Conservation (phyloP, 2,329 filamentous ascomycete species). For the Aspergillus sp. region DNA sequence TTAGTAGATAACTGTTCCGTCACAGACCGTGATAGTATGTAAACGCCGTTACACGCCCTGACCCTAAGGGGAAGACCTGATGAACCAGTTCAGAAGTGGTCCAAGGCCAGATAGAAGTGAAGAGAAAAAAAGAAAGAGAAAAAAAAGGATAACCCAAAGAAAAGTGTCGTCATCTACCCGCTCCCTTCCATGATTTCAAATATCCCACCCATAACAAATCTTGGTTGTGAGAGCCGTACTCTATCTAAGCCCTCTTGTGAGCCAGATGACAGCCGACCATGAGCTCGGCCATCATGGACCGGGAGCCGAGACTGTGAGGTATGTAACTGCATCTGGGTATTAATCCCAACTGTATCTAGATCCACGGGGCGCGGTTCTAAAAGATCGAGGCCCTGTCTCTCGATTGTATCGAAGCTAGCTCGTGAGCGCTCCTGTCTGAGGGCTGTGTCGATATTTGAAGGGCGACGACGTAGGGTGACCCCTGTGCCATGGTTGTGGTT, state of each 20-base stretch:
- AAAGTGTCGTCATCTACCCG: slow-evolving; percentile 23
- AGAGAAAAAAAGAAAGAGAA: not conserved
- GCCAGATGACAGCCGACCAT: slow-evolving; percentile 9
- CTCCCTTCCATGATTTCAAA: slow-evolving; percentile 48
- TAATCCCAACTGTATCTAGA: slow-evolving; percentile 24
- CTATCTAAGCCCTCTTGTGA: slow-evolving; percentile 5
- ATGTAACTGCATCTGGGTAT: slow-evolving; percentile 23
- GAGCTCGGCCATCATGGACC: not conserved
- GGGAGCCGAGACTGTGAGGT: slow-evolving; percentile 8
- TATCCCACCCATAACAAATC: slow-evolving; percentile 49
- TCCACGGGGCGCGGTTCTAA: slow-evolving; percentile 46
- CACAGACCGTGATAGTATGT: too few species aligned
- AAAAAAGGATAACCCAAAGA: not conserved
- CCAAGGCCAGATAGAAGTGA: not conserved
- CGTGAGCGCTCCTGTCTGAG: slow-evolving; percentile 45
- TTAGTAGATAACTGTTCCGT: too few species aligned
- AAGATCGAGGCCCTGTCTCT: slow-evolving; percentile 42
- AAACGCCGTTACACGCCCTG: too few species aligned
- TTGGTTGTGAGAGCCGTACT: slow-evolving; percentile 26
- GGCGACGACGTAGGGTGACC: slow-evolving; percentile 40
- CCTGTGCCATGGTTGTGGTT: slow-evolving; percentile 31
- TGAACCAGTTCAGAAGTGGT: not conserved
- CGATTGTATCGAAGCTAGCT: slow-evolving; percentile 38
- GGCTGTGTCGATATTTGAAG: slow-evolving; percentile 45
- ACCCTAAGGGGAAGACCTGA: not conserved